phyloP scores from a whole-genome alignment of 2,329 filamentous ascomycete genomes.

The Fusarium tupiense region DNA sequence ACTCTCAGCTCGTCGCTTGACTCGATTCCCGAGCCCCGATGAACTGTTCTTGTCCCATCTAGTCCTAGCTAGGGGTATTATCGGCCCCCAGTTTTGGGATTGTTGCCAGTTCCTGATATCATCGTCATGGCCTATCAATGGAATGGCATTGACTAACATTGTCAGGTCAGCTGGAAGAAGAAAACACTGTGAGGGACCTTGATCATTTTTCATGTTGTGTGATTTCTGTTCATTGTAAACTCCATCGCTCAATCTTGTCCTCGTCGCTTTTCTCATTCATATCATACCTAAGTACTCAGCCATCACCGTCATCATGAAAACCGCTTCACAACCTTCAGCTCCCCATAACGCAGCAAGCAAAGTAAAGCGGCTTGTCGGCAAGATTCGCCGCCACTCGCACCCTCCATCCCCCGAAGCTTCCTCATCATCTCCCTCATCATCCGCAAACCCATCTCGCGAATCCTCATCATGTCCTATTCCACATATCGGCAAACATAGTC shows the following conservation, averaged over 20 bases:
- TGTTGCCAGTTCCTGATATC: slow-evolving; percentile 28
- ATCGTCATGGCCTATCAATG: slow-evolving; percentile 27
- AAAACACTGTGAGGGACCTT: background rate
- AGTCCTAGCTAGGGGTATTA: background rate
- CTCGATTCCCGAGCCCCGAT: slow-evolving; percentile 13
- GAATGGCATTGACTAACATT: slow-evolving; percentile 14
- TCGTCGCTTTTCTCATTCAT: background rate
- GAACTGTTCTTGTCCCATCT: background rate
- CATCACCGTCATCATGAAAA: slow-evolving; percentile 22
- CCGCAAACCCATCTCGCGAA: slow-evolving; percentile 17
- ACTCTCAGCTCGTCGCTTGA: slow-evolving; percentile 3
- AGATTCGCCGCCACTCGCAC: slow-evolving; percentile 35
- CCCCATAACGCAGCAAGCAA: slow-evolving; percentile 20
- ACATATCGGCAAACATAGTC: slow-evolving; percentile 22
- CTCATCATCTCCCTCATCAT: slow-evolving; percentile 22
- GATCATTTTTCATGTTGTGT: background rate
- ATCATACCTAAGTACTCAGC: background rate
- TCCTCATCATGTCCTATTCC: slow-evolving; percentile 25
- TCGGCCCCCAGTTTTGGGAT: slow-evolving; percentile 7
- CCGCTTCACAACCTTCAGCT: slow-evolving; percentile 19
- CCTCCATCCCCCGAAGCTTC: slow-evolving; percentile 13
- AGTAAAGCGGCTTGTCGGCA: slow-evolving; percentile 38
- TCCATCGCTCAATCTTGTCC: background rate
- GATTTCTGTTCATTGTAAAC: background rate
- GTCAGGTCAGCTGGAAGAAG: background rate